Conservation (phyloP, 2,329 filamentous ascomycete species). For the Colletotrichum sp. region DNA sequence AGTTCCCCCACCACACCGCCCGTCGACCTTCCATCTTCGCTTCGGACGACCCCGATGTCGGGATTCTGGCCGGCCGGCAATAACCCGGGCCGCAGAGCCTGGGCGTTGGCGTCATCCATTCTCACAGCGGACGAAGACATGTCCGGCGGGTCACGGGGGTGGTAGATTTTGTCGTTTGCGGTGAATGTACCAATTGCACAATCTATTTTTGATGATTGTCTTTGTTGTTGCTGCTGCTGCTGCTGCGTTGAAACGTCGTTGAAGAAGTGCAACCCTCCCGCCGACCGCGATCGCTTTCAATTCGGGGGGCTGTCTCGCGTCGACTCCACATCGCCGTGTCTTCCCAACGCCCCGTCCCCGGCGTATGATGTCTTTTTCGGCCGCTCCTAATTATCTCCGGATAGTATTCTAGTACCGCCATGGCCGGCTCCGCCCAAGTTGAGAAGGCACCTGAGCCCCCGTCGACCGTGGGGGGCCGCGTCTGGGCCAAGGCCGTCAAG, state of each 20-base stretch:
- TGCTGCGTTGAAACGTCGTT: neutral
- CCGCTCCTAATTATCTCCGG: neutral
- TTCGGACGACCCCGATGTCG: slow-evolving; percentile 10
- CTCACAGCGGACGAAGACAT: slow-evolving; percentile 11
- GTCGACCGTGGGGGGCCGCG: neutral
- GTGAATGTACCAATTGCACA: neutral
- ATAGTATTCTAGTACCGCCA: neutral
- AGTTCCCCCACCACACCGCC: neutral
- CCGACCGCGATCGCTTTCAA: neutral
- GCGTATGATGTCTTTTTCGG: neutral
- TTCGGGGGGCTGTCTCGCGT: neutral
- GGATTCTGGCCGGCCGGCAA: slow-evolving; percentile 8
- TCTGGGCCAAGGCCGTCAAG: neutral
- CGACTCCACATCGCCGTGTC: neutral
- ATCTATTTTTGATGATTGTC: neutral
- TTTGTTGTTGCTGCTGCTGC: neutral
- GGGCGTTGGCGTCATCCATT: slow-evolving; percentile 16
- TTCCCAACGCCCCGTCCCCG: neutral
- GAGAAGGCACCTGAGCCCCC: neutral
- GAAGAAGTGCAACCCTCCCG: neutral
- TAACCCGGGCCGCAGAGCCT: slow-evolving; percentile 5
- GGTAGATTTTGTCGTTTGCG: neutral
- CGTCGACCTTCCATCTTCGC: neutral
- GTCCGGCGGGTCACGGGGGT: neutral
- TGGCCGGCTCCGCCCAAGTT: slow-evolving; percentile 1